Conservation (phyloP, 257 asterid species). For the Capsicum baccatum region DNA sequence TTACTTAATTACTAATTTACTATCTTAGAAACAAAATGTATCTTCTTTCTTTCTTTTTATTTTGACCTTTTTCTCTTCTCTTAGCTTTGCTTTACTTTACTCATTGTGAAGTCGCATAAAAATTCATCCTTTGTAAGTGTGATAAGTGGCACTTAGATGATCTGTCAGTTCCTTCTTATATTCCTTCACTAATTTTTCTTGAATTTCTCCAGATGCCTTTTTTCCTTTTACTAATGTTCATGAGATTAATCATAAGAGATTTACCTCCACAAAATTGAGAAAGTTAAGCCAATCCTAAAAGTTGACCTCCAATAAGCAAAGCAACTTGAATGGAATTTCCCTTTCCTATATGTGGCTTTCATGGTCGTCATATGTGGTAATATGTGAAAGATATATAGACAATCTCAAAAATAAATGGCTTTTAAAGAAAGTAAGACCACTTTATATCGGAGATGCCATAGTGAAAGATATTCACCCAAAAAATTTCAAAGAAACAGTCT, state of each 20-base stretch:
- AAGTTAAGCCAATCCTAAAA: constrained; percentile 1
- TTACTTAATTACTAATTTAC: neutral
- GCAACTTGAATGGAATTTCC: neutral
- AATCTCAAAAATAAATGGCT: neutral
- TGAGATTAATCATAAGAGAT: neutral
- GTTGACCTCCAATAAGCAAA: constrained; percentile 20
- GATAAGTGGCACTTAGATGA: neutral
- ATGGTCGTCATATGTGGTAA: neutral
- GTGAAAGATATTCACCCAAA: too few relatives aligned
- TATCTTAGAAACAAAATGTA: neutral
- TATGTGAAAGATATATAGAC: neutral
- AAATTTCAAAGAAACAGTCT: neutral
- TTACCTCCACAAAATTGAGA: constrained; percentile 9
- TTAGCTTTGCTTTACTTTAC: neutral
- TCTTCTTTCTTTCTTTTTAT: neutral
- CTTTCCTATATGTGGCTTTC: neutral
- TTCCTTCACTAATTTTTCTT: neutral
- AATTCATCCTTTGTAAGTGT: neutral
- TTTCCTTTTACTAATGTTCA: constrained; percentile 13
- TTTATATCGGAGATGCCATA: neutral
- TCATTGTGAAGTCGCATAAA: neutral
- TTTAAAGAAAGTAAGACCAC: constrained; percentile 7
- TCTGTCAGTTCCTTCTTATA: neutral
- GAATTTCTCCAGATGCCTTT: neutral
- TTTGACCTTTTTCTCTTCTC: neutral